Base-by-base conservation (phyloP, 2,329 filamentous ascomycete species). In the Beauveria pseudobassiana region DNA sequence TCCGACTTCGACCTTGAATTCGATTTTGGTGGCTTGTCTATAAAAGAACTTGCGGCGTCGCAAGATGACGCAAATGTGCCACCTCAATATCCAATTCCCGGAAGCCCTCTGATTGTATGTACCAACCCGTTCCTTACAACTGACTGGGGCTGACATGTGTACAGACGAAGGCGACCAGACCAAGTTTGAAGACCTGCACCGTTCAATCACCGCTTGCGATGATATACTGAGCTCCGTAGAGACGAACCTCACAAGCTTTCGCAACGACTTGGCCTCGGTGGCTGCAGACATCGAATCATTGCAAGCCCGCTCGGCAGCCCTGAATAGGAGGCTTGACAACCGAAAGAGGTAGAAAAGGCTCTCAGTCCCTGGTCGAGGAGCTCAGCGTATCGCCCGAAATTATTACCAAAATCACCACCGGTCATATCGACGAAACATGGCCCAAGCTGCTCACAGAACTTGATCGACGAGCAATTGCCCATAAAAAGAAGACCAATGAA, bases 211-310 rank as follows among this genome's bases (percentile, higher is more conserved):
- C 71, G 90, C 91, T 56, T 99, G 93, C 76, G 95, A 99, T 74
- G 89, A 96, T 71, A 91, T 98, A 56, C 82, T 98, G 51, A 90
- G 87, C 74, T 96, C 93, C 0, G 95, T 99, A 60, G 93, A 99
- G 76, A 87, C 85, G 38, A 98, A 97, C 72, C 81, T 99, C 59
- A 90, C 90, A 43, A 93, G 88, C 73, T 99, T 99, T 71, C 92
- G 96, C 71, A 90, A 92, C 63, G 96, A 99, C 73, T 84, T 99
- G 12, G 93, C 91, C 9, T 85, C 87, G 16, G 95, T 99, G 14
- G 97, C 95, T 1, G 88, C 92, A 7, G 95, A 99, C 72, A 99
- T 99, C 57, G 95, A 99, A 75, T 92, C 87, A 2, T 77, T 99
- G 46, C 95, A 99, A 76, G 87, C 88, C 57, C 86, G 95, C 52